Base-by-base conservation (phyloP, 495 filamentous ascomycete genomes). In the Podospora conica region DNA sequence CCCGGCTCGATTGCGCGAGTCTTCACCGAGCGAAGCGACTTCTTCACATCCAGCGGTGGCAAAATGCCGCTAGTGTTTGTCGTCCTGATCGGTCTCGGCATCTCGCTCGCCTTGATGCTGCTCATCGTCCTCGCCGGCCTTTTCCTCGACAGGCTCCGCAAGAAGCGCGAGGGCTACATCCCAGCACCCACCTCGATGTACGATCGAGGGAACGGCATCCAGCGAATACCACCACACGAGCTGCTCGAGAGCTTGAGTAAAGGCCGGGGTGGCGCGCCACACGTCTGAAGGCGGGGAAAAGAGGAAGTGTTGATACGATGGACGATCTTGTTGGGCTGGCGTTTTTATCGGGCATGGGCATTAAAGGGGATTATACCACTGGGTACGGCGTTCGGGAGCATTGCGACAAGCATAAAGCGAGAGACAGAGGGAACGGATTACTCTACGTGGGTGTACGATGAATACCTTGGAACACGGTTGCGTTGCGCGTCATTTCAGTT, bases 11-110 rank as follows among this genome's bases (percentile, higher is more conserved):
- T 99, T 68, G 86, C 90, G 10, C 86, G 84, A 65, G 74, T 97
- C 60, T 93, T 98, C 72, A 89, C 91, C 12, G 82, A 92, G 76
- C 87, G 88, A 23, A 73, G 86, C 61, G 87, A 89, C 69, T 86
- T 85, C 65, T 93, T 93, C 75, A 69, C 69, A 67, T 63, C 70
- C 66, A 63, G 61, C 48, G 65, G 70, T 65, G 71, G 75, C 63
- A 62, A 71, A 84, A 84, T 95, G 66, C 90, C 92, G 10, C 83
- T 90, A 65, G 96, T 91, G 40, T 93, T 96, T 68, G 84, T 97
- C 29, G 90, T 97, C 18, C 84, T 99, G 29, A 93, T 99, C 57
- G 89, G 87, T n/a, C 88, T 99, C 63, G 96, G 90, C 57, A 91
- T 95, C 66, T 88, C 95, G 0, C 85, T 98, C 9, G 93, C 83